Evolutionary conservation across 208 protist genomes (phyloP), one percentile per base, ranked within the genome.

Genomic region (Blechomonas ayalai): DNA sequence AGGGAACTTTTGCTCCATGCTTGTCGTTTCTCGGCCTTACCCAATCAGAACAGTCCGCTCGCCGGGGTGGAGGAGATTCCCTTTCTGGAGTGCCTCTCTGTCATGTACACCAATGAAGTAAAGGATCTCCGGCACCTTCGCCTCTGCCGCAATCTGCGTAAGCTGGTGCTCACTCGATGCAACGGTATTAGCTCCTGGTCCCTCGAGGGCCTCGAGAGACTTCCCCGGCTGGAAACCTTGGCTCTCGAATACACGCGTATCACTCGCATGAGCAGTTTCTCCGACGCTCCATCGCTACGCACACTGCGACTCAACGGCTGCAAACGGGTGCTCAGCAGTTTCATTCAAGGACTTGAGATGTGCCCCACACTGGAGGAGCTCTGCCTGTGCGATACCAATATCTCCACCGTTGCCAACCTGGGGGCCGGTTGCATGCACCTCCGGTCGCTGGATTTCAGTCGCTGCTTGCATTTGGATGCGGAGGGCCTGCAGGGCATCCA

Each of bases 181-280:
- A 79, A 83, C 45, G 63, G 62, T 29, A 65, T 83, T 41, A 59
- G 53, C 43, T 59, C 52, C 13, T 18, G 32, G 35, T 67, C 69
- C 22, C 53, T 83, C 39, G 37, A 23, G 6, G 69, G 69, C 20
- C 55, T 83, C 8, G 52, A 75, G 32, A 20, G 2, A 7, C 41
- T 83, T 27, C 74, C 74, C 15, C 25, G n/a, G 12, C 57, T 79
- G 15, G 53, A 68, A 35, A 22, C 60, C 41, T 49, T 79, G 36
- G 59, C 51, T 4, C 63, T 79, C 13, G 70, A 83, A 52, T 83
- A 65, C 53, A 83, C 74, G n/a, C 74, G 70, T 25, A 66, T 83
- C 9, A 71, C 55, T 45, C 51, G 51, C 22, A 52, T 74, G n/a
- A 45, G 45, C 8, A 42, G 56, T 9, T 66, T 78, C 24, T 48